Conservation (phyloP, 1,139 yeast species). For the Taphrina pruni region DNA sequence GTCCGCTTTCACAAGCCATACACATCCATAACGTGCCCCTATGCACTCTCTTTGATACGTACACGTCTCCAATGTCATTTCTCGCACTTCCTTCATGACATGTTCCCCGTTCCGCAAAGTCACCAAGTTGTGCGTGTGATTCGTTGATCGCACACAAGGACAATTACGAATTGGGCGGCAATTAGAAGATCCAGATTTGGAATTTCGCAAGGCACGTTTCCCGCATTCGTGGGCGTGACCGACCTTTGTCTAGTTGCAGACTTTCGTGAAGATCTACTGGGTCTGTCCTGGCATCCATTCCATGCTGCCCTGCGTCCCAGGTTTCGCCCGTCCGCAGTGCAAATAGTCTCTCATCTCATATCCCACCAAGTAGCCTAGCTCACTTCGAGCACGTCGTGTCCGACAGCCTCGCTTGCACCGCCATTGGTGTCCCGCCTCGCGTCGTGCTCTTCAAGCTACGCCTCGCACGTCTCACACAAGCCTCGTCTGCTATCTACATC, state of each 20-base stretch:
- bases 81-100: too few relatives aligned
- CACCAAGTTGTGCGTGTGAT: not conserved
- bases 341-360: not conserved
- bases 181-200: not conserved
- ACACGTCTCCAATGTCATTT: too few relatives aligned
- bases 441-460: slow-evolving; percentile 3
- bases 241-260: not conserved
- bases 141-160: not conserved
- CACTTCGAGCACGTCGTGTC: not conserved
- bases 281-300: slow-evolving; percentile 6
- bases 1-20: too few relatives aligned
- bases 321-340: too few relatives aligned
- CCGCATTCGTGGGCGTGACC: slow-evolving; percentile 4
- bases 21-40: too few relatives aligned
- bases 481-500: slow-evolving; percentile 8
- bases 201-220: slow-evolving; percentile 13
- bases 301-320: not conserved
- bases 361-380: not conserved
- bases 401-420: slow-evolving; percentile 10
- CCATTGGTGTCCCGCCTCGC: slow-evolving; percentile 11
- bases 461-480: slow-evolving; percentile 10
- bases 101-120: too few relatives aligned
- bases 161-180: not conserved
- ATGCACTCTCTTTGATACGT: too few relatives aligned
- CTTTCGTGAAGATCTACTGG: not conserved